Percentiles rank a stretch among this genome's conserved stretches.
These are phyloP conservation scores for Holtermanniella nyarrowii DNA, from an alignment of 768 basidiomycete species.

Conservation along the genomic window DNA sequence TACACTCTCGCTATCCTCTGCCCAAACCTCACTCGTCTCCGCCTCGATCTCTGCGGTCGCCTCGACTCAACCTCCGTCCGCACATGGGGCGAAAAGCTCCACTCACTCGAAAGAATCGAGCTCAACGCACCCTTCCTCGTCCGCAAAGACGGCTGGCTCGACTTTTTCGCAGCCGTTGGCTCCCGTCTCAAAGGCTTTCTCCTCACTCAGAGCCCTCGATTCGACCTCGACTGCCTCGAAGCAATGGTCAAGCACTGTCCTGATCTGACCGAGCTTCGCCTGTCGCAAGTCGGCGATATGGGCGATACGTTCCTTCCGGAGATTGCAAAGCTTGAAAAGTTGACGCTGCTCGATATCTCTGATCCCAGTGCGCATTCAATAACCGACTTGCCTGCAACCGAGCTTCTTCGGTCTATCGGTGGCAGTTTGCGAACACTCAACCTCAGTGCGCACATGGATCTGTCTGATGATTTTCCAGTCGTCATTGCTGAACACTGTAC, in stretches of 20 bases:
- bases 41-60: constrained; percentile 77
- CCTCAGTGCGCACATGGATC: constrained; percentile 57
- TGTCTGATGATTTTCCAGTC: constrained; percentile 50
- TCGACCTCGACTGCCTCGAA: constrained; percentile 59
- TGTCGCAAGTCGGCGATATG: constrained; percentile 68
- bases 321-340: constrained; percentile 46
- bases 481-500: constrained; percentile 51
- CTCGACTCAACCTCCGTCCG: constrained; percentile 47
- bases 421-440: constrained; percentile 52
- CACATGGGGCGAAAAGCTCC: constrained; percentile 54
- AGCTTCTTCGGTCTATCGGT: constrained; percentile 52
- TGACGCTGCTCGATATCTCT: constrained; percentile 61
- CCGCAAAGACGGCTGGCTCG: constrained; percentile 58
- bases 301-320: constrained; percentile 54
- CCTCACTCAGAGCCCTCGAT: constrained; percentile 76
- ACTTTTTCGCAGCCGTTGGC: constrained; percentile 56
- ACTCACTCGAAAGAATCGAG: constrained; percentile 58
- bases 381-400: constrained; percentile 51
- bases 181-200: constrained; percentile 60
- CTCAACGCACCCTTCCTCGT: constrained; percentile 69
- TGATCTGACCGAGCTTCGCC: constrained; percentile 59
- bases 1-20: constrained; percentile 66
- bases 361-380: constrained; percentile 49
- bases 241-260: constrained; percentile 50
- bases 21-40: constrained; percentile 66